phyloP scores from a whole-genome alignment of 1,284 basidiomycete genomes.

The Tausonia pullulans region DNA sequence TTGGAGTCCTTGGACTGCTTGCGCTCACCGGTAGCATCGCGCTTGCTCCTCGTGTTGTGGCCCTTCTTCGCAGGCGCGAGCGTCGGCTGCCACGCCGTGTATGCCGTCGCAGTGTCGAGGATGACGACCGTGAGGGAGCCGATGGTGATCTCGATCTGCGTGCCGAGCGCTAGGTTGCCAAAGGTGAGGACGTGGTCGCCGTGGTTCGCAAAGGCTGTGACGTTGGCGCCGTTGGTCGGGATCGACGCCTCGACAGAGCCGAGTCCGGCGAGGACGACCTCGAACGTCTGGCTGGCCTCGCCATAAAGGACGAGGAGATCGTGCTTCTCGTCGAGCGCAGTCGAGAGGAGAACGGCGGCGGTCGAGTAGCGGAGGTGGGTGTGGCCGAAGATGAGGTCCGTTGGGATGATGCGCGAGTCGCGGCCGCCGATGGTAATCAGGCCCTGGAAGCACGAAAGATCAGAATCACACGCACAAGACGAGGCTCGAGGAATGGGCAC shows the following conservation, averaged over 20 bases:
- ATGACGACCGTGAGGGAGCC: conserved; percentile 3
- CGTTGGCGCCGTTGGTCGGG: background rate
- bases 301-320: conserved; percentile 17
- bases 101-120: background rate
- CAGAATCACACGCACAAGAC: background rate
- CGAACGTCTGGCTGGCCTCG: background rate
- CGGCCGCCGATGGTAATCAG: background rate
- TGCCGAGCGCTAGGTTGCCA: background rate
- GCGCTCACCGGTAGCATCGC: no score
- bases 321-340: background rate
- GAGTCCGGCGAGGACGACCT: conserved; percentile 3
- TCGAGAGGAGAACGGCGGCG: conserved; percentile 17
- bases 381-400: background rate
- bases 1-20: no score
- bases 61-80: background rate
- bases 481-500: no score
- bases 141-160: background rate
- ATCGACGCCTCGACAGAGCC: background rate
- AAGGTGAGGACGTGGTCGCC: conserved; percentile 7
- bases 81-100: background rate
- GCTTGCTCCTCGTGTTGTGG: no score
- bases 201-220: background rate
- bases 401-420: conserved; percentile 1
- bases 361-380: conserved; percentile 20
- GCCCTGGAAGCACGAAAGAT: background rate